Percentiles rank a stretch among this genome's conserved stretches.
phyloP scores from a whole-genome alignment of 2,329 filamentous ascomycete species.

The Scedosporium minutisporum region DNA sequence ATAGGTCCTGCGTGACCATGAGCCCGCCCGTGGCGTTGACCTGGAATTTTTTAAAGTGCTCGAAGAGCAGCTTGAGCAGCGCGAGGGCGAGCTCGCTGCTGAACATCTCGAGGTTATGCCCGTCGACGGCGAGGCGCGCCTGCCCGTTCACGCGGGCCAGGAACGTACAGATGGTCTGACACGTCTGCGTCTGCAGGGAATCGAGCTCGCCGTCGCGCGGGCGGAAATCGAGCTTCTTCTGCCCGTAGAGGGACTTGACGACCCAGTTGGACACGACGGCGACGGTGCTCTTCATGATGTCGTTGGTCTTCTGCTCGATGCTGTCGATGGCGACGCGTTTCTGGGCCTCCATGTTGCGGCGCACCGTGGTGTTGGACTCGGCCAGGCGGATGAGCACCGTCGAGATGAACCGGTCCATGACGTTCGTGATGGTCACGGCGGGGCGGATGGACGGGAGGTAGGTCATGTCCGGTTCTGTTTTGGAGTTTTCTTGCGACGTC shows the following conservation, averaged over 20 bases:
- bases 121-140: constrained; percentile 62
- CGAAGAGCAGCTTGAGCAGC: constrained; percentile 68
- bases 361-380: constrained; percentile 79
- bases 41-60: constrained; percentile 89
- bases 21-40: constrained; percentile 89
- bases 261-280: constrained; percentile 70
- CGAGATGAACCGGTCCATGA: constrained; percentile 87
- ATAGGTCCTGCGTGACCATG: constrained; percentile 93
- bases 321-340: constrained; percentile 62
- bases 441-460: constrained; percentile 73
- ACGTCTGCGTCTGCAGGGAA: constrained; percentile 77
- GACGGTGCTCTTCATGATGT: constrained; percentile 45
- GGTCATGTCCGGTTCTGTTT: constrained; percentile 76
- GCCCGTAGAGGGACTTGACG: constrained; percentile 58
- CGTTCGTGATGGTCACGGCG: constrained; percentile 78
- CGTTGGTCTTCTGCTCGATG: constrained; percentile 75
- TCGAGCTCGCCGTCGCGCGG: constrained; percentile 69
- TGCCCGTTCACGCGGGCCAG: constrained; percentile 56
- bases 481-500: constrained; percentile 65
- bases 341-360: constrained; percentile 80
- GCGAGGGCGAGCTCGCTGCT: constrained; percentile 75
- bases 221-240: constrained; percentile 84
- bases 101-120: constrained; percentile 73
- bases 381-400: constrained; percentile 86
- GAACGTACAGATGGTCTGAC: constrained; percentile 71